Percentiles rank a stretch among this genome's conserved stretches.
Evolutionary conservation across 371 early-diverging fungal species (phyloP).

Genomic region (Apophysomyces trapeziformis): DNA sequence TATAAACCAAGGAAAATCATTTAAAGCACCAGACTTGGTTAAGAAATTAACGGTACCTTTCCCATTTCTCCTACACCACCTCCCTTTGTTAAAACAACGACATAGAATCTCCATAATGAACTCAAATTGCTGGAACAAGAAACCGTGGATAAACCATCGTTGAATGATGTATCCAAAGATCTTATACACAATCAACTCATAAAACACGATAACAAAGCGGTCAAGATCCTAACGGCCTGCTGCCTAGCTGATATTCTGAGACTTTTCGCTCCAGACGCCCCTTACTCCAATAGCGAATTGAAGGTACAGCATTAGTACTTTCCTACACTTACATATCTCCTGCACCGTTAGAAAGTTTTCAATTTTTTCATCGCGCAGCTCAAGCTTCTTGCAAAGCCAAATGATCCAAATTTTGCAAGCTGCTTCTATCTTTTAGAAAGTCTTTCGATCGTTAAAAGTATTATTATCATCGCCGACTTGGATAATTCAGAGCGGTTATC

Average conservation of each 20-base stretch:
- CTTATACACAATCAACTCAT: conserved; percentile 71
- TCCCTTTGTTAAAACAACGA: background rate
- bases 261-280: conserved; percentile 92
- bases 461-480: conserved; percentile 67
- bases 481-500: conserved; percentile 34
- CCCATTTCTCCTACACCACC: background rate
- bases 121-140: conserved; percentile 40
- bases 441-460: conserved; percentile 82
- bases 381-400: conserved; percentile 57
- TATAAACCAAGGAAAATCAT: conserved; percentile 19
- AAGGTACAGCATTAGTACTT: conserved; percentile 46
- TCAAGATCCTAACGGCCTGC: conserved; percentile 79
- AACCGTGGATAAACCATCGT: conserved; percentile 46
- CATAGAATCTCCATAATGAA: conserved; percentile 36
- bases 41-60: conserved; percentile 7
- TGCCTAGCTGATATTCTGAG: conserved; percentile 92
- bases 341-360: conserved; percentile 70
- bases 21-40: conserved; percentile 25
- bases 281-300: conserved; percentile 76
- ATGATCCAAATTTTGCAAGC: conserved; percentile 65
- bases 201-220: conserved; percentile 79
- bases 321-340: background rate
- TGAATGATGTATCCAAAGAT: conserved; percentile 67
- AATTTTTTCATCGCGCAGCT: conserved; percentile 79
- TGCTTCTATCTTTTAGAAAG: conserved; percentile 88